Conservation (phyloP, 2,329 filamentous ascomycete genomes). For the Pyrenochaeta sp. region DNA sequence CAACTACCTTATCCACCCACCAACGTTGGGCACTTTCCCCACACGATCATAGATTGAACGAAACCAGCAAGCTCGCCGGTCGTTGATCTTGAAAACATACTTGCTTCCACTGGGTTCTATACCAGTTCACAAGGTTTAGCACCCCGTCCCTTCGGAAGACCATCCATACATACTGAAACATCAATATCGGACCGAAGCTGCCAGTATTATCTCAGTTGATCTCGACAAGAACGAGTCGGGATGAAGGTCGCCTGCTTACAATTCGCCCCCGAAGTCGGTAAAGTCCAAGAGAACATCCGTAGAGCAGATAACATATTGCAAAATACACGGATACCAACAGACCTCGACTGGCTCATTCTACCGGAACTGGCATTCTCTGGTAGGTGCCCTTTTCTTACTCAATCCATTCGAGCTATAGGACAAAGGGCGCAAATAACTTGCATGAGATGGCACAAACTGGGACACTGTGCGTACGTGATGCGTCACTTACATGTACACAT, state of each 20-base stretch:
- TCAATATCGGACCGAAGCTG: background rate
- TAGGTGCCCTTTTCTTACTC: constrained; percentile 42
- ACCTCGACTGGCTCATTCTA: constrained; percentile 74
- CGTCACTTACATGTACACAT: background rate
- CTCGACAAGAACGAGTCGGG: constrained; percentile 22
- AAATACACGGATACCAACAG: constrained; percentile 51
- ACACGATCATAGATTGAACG: background rate
- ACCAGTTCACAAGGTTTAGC: background rate
- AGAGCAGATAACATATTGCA: constrained; percentile 71
- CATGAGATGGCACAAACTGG: background rate
- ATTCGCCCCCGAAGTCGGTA: constrained; percentile 75
- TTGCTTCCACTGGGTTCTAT: background rate
- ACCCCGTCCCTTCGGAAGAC: background rate
- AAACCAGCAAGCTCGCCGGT: background rate
- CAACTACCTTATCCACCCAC: background rate
- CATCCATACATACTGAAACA: background rate
- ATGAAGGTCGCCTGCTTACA: constrained; percentile 77
- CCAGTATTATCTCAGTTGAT: background rate
- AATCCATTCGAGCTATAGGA: background rate
- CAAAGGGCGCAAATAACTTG: background rate
- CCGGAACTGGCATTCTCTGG: constrained; percentile 80
- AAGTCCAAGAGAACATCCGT: constrained; percentile 74
- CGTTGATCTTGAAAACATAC: background rate
- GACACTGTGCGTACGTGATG: background rate
- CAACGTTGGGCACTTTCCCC: background rate